A percentile compares a stretch with the other conserved stretches of the same genome.
phyloP scores from a whole-genome alignment of 768 basidiomycete species.

The Kwoniella dendrophila region DNA sequence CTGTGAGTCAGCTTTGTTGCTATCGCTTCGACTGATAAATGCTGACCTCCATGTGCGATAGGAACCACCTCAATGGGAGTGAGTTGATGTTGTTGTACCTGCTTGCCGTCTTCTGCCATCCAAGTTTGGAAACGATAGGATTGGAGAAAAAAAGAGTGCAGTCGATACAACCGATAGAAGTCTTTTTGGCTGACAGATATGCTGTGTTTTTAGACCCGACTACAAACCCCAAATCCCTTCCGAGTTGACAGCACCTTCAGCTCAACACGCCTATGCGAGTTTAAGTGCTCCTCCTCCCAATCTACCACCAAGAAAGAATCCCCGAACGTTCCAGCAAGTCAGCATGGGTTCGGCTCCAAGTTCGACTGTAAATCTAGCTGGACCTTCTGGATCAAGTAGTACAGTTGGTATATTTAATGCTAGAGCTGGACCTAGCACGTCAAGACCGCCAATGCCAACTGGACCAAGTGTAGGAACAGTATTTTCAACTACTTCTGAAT shows the following conservation, averaged over 20 bases:
- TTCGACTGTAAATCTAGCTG: background rate
- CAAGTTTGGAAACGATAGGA: no score
- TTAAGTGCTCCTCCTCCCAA: conserved; percentile 46
- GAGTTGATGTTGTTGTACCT: conserved; percentile 23
- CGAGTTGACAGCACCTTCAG: conserved; percentile 39
- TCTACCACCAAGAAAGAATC: conserved; percentile 36
- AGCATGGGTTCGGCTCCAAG: conserved; percentile 3
- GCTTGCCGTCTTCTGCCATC: background rate
- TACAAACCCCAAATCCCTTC: conserved; percentile 50
- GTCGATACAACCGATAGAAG: no score
- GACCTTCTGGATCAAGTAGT: background rate
- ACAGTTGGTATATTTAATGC: background rate
- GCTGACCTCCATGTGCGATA: conserved; percentile 11
- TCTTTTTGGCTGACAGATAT: background rate
- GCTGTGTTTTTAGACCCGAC: conserved; percentile 35
- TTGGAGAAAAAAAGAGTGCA: no score
- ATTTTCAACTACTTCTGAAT: background rate
- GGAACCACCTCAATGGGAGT: conserved; percentile 51
- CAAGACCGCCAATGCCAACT: conserved; percentile 5
- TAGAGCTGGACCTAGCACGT: conserved; percentile 2
- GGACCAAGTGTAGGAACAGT: background rate
- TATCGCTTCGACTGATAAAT: background rate
- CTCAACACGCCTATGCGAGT: conserved; percentile 44
- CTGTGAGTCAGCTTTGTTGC: conserved; percentile 20
- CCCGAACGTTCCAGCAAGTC: background rate